These are phyloP conservation scores for Durio zibethinus DNA, from an alignment of 345 rosid species.

Conservation along the genomic window DNA sequence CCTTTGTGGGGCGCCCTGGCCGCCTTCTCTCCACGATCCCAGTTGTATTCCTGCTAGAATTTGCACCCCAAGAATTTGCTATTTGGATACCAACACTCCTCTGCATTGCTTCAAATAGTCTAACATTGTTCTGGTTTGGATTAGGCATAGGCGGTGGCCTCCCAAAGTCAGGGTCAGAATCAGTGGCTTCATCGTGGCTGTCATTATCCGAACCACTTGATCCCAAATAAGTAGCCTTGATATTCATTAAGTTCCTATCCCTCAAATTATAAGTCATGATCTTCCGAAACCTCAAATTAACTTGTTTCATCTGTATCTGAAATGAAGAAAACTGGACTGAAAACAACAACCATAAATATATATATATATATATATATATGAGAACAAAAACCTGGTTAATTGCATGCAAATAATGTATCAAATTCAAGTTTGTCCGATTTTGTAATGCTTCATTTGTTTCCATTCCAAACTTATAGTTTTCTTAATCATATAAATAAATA, in stretches of 20 bases:
- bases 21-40: background rate
- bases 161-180: slow-evolving; percentile 1
- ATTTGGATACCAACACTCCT: background rate
- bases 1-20: background rate
- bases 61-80: background rate
- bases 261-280: background rate
- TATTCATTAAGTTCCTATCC: background rate
- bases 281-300: background rate
- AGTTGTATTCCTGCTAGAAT: background rate
- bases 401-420: background rate
- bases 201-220: background rate
- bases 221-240: background rate
- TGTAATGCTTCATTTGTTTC: slow-evolving; percentile 9
- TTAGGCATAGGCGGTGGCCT: background rate
- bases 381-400: background rate
- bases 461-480: background rate
- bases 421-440: background rate
- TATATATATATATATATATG: too few relatives aligned
- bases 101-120: background rate
- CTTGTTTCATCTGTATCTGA: background rate
- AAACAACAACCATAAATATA: background rate
- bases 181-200: too few relatives aligned
- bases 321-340: background rate
- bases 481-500: too few relatives aligned
- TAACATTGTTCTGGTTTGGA: background rate